Evolutionary conservation across 2,329 filamentous ascomycete genomes (phyloP).

Genomic region (Hypoxylon sp.): DNA sequence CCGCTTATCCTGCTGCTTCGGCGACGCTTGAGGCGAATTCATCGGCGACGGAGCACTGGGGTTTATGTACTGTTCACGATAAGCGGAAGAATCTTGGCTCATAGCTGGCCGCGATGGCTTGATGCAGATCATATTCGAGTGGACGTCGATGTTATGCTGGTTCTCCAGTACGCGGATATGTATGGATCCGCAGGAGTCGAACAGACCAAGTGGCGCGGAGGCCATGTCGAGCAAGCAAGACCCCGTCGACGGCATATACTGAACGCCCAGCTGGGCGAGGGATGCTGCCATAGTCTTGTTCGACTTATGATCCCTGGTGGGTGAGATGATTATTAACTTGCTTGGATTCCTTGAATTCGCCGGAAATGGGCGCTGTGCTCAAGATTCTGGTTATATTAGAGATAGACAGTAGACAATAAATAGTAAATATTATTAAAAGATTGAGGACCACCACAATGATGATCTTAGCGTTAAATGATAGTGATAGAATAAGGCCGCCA

Average conservation of each 20-base stretch:
- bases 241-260: constrained; percentile 44
- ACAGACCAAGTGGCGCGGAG: constrained; percentile 37
- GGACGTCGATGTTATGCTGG: constrained; percentile 44
- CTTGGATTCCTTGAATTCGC: neutral
- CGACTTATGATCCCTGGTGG: neutral
- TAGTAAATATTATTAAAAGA: constrained; percentile 1
- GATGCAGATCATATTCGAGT: constrained; percentile 48
- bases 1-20: constrained; percentile 20
- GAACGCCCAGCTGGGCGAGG: constrained; percentile 44
- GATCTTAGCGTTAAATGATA: constrained; percentile 23
- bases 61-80: constrained; percentile 32
- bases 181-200: constrained; percentile 47
- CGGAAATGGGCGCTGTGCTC: neutral
- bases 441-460: neutral
- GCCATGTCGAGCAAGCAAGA: constrained; percentile 51
- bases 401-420: neutral
- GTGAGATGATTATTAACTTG: constrained; percentile 4
- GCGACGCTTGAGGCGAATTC: constrained; percentile 11
- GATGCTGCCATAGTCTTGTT: constrained; percentile 25
- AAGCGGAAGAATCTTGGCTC: neutral
- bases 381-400: neutral
- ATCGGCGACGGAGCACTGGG: constrained; percentile 18
- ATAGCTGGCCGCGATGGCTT: constrained; percentile 42
- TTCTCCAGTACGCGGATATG: constrained; percentile 47
- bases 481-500: constrained; percentile 29